Evolutionary conservation across 768 basidiomycete species (phyloP).

Genomic region (Suillus bovinus): DNA sequence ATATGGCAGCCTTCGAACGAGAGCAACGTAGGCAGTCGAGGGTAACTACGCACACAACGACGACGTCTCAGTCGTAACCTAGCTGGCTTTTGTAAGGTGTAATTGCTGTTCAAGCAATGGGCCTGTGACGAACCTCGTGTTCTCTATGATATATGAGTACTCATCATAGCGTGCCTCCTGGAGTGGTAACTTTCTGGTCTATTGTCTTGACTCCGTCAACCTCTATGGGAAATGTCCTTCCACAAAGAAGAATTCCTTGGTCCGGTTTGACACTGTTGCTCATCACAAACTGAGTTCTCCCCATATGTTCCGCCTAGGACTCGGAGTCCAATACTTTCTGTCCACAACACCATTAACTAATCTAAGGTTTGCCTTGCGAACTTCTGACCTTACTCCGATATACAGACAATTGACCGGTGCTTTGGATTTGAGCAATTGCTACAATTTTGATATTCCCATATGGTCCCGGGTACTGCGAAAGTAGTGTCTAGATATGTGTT

Average conservation of each 20-base stretch:
- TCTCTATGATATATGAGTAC: background rate
- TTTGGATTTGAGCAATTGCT: too few species aligned
- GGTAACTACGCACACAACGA: slow-evolving; percentile 12
- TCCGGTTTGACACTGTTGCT: too few species aligned
- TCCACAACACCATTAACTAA: too few species aligned
- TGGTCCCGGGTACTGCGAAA: too few species aligned
- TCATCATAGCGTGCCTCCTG: background rate
- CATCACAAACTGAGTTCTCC: too few species aligned
- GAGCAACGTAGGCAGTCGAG: slow-evolving; percentile 27
- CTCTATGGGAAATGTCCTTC: slow-evolving; percentile 41
- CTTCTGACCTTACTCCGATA: too few species aligned
- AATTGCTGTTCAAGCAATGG: background rate
- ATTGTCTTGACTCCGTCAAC: slow-evolving; percentile 36
- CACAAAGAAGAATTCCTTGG: slow-evolving; percentile 42
- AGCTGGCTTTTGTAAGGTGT: background rate
- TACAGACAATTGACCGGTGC: too few species aligned
- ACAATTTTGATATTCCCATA: too few species aligned
- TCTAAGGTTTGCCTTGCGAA: too few species aligned
- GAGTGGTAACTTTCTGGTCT: background rate
- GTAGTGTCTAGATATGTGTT: too few species aligned
- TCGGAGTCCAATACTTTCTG: too few species aligned
- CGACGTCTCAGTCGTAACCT: background rate
- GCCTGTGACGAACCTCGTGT: background rate
- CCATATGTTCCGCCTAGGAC: too few species aligned
- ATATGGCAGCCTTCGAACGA: slow-evolving; percentile 33